A percentile compares a stretch with the other conserved stretches of the same genome.
phyloP scores from a whole-genome alignment of 2,329 filamentous ascomycete species.

The Fusarium odoratissimum region DNA sequence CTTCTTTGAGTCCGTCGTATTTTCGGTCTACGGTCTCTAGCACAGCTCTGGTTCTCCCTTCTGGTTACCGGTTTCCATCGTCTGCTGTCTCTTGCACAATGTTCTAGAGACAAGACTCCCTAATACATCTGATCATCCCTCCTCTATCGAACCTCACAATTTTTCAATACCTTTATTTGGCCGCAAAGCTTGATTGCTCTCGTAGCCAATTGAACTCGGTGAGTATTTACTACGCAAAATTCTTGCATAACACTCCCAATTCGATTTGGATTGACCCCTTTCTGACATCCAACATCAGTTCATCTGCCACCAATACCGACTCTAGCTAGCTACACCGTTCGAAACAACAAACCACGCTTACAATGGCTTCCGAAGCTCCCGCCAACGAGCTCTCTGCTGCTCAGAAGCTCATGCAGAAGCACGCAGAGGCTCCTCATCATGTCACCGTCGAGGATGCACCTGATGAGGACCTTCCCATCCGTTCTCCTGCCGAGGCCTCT shows the following conservation, averaged over 20 bases:
- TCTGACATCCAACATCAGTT: slow-evolving; percentile 30
- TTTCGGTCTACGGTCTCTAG: slow-evolving; percentile 47
- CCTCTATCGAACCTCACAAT: slow-evolving; percentile 32
- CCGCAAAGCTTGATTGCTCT: slow-evolving; percentile 43
- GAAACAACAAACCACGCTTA: slow-evolving; percentile 36
- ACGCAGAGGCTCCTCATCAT: slow-evolving; percentile 65
- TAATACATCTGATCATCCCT: slow-evolving; percentile 43
- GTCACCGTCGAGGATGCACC: slow-evolving; percentile 82
- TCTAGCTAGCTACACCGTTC: slow-evolving; percentile 21
- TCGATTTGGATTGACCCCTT: background rate
- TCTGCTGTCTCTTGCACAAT: slow-evolving; percentile 53
- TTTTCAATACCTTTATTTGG: slow-evolving; percentile 27
- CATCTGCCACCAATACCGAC: slow-evolving; percentile 13
- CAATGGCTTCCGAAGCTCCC: slow-evolving; percentile 58
- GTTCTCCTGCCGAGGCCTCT: slow-evolving; percentile 59
- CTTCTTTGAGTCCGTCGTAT: slow-evolving; percentile 39
- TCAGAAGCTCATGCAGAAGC: slow-evolving; percentile 74
- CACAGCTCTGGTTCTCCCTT: slow-evolving; percentile 55
- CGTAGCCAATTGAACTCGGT: slow-evolving; percentile 33
- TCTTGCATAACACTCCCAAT: background rate
- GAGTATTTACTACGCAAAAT: background rate
- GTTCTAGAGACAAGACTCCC: slow-evolving; percentile 52
- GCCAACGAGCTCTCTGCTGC: slow-evolving; percentile 63
- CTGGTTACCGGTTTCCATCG: slow-evolving; percentile 54
- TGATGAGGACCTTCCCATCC: slow-evolving; percentile 80